Evolutionary conservation across 139 green algal genomes (phyloP), one percentile per base, ranked within the genome.

Genomic region (Chlorella sp.): DNA sequence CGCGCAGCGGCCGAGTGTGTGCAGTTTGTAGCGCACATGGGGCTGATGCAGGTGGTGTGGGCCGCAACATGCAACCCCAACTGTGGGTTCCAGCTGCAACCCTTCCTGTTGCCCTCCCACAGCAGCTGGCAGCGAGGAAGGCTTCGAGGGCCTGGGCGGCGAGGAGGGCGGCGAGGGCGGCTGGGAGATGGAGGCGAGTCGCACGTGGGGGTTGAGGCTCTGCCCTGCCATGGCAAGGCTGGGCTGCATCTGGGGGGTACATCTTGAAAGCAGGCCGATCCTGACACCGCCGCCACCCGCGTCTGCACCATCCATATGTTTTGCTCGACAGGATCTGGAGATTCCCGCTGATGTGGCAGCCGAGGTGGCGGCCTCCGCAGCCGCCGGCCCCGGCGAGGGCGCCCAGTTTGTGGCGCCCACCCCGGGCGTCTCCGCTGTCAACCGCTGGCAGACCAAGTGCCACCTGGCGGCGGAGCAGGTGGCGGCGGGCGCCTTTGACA

Each of bases 161-260:
- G 73, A 84, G 47, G 92, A 90, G 39, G 91, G 83, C n/a, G 94
- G 93, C 60, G 91, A 87, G 26, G 93, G 91, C 55, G 96, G 96
- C 60, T 99, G 97, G 97, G 97, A 98, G 60, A 98, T 99, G 95
- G 96, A 99, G 88, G 95, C 96, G 65, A 26, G 65, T 30, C 44
- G 44, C 9, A 16, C 7, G 44, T 51, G 44, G 44, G 44, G 44
- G 44, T 9, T 16, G 44, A 9, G 44, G 7, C 6, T 51, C 44
- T 51, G 6, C 44, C 44, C 44, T 6, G 6, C 44, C 44, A 51
- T 9, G 44, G 44, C 44, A 51, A 6, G 44, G 9, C 44, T 16
- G 6, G 44, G 44, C n/a, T n/a, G n/a, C n/a, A n/a, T n/a, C n/a
- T n/a, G n/a, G n/a, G n/a, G n/a, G n/a, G n/a, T n/a, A n/a, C n/a